Evolutionary conservation across 331 rosid species (phyloP).

Genomic region (Saraca asoca): DNA sequence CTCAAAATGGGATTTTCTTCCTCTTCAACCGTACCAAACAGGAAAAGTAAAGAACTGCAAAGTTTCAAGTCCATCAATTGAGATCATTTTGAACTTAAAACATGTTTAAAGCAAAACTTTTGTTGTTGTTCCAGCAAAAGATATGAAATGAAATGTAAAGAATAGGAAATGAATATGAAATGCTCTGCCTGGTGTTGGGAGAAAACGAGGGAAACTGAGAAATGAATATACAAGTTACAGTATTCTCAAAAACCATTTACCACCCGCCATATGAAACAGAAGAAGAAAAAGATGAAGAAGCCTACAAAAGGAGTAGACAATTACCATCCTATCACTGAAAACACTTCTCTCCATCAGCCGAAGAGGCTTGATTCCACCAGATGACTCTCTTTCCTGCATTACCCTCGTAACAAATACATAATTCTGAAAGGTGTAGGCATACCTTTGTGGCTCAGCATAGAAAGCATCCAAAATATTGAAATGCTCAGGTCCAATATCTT

Average conservation of each 20-base stretch:
- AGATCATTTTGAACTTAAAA: constrained; percentile 18
- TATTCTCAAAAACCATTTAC: neutral
- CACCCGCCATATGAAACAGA: neutral
- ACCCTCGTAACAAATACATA: constrained; percentile 94
- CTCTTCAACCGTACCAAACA: constrained; percentile 29
- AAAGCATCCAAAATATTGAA: constrained; percentile 90
- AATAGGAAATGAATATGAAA: neutral
- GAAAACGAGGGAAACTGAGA: no score
- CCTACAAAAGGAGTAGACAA: constrained; percentile 17
- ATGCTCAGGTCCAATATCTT: constrained; percentile 95
- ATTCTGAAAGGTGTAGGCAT: constrained; percentile 99
- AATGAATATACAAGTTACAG: no score
- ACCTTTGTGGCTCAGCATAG: constrained; percentile 93
- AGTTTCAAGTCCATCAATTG: constrained; percentile 38
- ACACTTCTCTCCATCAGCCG: constrained; percentile 99
- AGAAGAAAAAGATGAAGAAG: neutral
- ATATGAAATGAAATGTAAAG: neutral
- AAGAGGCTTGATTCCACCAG: constrained; percentile 93
- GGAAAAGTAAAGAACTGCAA: constrained; percentile 32
- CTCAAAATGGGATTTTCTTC: constrained; percentile 35
- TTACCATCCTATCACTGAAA: constrained; percentile 97
- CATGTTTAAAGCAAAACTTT: constrained; percentile 1
- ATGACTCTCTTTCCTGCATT: constrained; percentile 97
- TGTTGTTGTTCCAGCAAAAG: neutral
- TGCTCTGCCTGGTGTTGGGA: no score